Base-by-base conservation (phyloP, 768 basidiomycete species). In the Leccinum variicolor region DNA sequence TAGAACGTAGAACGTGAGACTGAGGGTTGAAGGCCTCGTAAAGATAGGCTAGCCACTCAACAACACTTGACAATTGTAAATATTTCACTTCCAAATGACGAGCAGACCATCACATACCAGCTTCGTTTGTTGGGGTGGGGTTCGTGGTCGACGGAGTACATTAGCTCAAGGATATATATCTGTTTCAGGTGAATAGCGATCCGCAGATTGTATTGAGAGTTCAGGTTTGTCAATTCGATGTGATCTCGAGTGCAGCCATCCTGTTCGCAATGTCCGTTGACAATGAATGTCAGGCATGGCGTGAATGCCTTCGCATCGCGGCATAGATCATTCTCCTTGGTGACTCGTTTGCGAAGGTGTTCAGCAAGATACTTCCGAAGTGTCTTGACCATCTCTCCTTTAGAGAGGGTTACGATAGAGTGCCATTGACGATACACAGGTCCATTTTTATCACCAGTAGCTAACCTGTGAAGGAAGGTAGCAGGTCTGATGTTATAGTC, bases 21-120 rank as follows among this genome's bases (percentile, higher is more conserved):
- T 79, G 66, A 2, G 86, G 85, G 57, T 78, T 74, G 7, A 86
- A 51, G 1, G 78, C 74, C 19, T 81, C 78, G 53, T 84, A 80
- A 0, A 87, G 69, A 28, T 69, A 73, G 5, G 61, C 62, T 8
- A 84, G 68, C 69, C 13, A 83, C 3, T 49, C 19, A 2, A 62
- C 47, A 13, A 57, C 33, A 4, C 62, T 62, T 55, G 49, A 14
- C 1, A 11, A 29, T 50, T 15, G 29, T 50, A 21, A 50, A 19
- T 14, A 19, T 19, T 25, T 46, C 45, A 14, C 21, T 23, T 7
- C 21, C 6, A 13, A 46, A 46, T 4, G 10, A 17, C 34, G 2
- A 23, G 6, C 1, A 17, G 2, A 8, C 49, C 15, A 13, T 23
- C 15, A 59, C 60, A 11, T 47, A 67, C 66, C 47, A 54, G 1